These are phyloP conservation scores for Glarea lozoyensis DNA, from an alignment of 495 filamentous ascomycete species.

Conservation along the genomic window DNA sequence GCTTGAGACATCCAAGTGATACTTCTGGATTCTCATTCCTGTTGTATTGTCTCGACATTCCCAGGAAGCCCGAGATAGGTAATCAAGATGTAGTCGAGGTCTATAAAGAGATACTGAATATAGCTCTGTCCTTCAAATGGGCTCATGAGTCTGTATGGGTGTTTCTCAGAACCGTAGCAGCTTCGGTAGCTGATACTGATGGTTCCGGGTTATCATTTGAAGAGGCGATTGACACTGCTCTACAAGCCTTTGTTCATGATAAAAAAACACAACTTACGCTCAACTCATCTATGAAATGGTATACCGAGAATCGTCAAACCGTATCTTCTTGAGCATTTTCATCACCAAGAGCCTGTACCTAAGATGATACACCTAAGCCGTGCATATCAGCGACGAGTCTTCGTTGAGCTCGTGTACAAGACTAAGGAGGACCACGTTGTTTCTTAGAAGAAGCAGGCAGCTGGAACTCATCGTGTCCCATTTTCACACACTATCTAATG, in stretches of 20 bases:
- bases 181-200: conserved; percentile 16
- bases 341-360: too few species aligned
- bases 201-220: conserved; percentile 9
- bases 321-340: background rate
- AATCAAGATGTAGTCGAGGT: too few species aligned
- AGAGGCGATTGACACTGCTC: conserved; percentile 5
- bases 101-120: conserved; percentile 30
- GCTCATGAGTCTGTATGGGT: conserved; percentile 47
- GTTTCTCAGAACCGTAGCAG: conserved; percentile 39
- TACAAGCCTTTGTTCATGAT: background rate
- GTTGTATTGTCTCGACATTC: conserved; percentile 36
- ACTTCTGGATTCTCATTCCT: conserved; percentile 70
- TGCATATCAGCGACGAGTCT: too few species aligned
- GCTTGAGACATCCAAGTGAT: conserved; percentile 53
- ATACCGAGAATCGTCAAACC: conserved; percentile 1
- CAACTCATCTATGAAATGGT: conserved; percentile 10
- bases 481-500: too few species aligned
- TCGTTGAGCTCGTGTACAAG: too few species aligned
- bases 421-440: too few species aligned
- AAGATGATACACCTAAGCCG: too few species aligned
- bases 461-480: too few species aligned
- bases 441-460: too few species aligned
- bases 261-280: background rate
- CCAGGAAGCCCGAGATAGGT: background rate
- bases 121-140: conserved; percentile 36